Conservation (phyloP, 495 filamentous ascomycete genomes). For the Hapsidospora chrysogenum region DNA sequence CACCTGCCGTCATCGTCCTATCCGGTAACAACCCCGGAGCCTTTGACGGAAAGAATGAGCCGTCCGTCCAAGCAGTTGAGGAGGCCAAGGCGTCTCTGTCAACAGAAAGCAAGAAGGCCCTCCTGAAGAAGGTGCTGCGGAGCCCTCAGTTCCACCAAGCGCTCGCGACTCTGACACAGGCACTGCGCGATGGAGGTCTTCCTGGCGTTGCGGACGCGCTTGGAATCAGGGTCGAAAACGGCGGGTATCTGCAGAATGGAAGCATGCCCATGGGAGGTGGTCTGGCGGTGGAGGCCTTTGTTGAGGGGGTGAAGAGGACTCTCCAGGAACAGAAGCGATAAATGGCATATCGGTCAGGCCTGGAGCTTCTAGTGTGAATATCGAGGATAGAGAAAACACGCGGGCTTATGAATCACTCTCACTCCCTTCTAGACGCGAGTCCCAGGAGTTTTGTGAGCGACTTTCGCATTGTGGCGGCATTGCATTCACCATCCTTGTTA, state of each 20-base stretch:
- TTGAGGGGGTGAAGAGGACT: conserved; percentile 68
- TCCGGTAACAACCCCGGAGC: conserved; percentile 42
- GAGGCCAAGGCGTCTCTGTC: conserved; percentile 62
- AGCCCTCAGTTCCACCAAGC: conserved; percentile 87
- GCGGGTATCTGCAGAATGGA: conserved; percentile 58
- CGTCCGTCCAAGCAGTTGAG: conserved; percentile 44
- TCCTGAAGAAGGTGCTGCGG: conserved; percentile 68
- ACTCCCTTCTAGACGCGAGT: too few species aligned
- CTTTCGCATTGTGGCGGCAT: too few species aligned
- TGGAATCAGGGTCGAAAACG: conserved; percentile 60
- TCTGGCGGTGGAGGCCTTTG: conserved; percentile 77
- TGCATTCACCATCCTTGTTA: too few species aligned
- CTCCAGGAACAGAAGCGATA: conserved; percentile 38
- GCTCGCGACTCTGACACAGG: conserved; percentile 64
- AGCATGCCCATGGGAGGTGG: conserved; percentile 74
- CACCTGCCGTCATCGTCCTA: conserved; percentile 47
- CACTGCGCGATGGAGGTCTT: conserved; percentile 81
- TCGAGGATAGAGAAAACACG: too few species aligned
- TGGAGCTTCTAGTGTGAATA: too few species aligned
- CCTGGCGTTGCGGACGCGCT: conserved; percentile 80
- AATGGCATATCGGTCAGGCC: too few species aligned
- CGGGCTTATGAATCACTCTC: too few species aligned
- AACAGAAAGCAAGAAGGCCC: conserved; percentile 59
- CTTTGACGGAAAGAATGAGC: conserved; percentile 29
- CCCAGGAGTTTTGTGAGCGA: too few species aligned